These are phyloP conservation scores for Calonectria pauciramosa DNA, from an alignment of 2,329 filamentous ascomycete species.

Conservation along the genomic window DNA sequence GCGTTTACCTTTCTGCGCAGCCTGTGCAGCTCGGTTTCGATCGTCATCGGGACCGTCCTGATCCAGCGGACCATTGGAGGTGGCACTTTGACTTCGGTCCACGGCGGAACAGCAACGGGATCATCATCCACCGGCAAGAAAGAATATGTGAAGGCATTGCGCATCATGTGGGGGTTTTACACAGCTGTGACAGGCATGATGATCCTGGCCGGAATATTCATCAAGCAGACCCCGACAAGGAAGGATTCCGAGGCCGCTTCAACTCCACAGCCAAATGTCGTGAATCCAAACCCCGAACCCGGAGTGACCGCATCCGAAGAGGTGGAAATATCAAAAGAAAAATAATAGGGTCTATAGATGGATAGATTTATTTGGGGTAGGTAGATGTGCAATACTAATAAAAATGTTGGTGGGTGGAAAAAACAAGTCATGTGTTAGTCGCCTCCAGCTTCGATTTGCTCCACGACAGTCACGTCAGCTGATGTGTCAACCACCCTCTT, in stretches of 20 bases:
- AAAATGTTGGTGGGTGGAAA: neutral
- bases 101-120: neutral
- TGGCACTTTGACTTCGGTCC: slow-evolving; percentile 33
- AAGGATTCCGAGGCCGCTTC: neutral
- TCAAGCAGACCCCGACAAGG: slow-evolving; percentile 24
- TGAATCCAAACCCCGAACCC: neutral
- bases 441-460: neutral
- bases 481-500: neutral
- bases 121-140: slow-evolving; percentile 24
- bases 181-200: slow-evolving; percentile 33
- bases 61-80: slow-evolving; percentile 65
- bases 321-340: neutral
- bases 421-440: neutral
- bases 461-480: neutral
- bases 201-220: slow-evolving; percentile 28
- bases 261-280: neutral
- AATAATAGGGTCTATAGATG: neutral
- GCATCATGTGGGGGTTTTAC: slow-evolving; percentile 40
- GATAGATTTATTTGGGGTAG: neutral
- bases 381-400: neutral
- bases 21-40: slow-evolving; percentile 74
- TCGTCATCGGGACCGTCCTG: slow-evolving; percentile 81
- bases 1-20: slow-evolving; percentile 77
- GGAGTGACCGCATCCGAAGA: neutral
- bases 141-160: slow-evolving; percentile 33